phyloP scores from a whole-genome alignment of 805 yeast genomes.

The Hanseniaspora guilliermondii region DNA sequence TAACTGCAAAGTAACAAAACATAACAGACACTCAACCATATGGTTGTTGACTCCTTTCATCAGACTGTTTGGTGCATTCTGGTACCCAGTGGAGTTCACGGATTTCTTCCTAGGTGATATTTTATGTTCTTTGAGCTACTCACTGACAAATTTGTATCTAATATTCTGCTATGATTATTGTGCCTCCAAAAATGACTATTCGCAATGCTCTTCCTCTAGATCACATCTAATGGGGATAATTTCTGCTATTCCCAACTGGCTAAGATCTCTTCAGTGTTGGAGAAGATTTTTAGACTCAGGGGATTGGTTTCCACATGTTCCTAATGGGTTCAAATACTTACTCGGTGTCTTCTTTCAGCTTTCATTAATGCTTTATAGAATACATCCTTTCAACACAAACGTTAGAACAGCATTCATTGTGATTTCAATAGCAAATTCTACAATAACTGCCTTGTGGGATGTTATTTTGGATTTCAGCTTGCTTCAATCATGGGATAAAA shows the following conservation, averaged over 20 bases:
- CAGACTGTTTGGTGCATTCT: conserved; percentile 67
- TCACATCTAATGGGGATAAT: conserved; percentile 75
- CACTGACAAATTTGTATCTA: conserved; percentile 72
- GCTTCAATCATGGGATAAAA: conserved; percentile 46
- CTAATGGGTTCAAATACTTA: conserved; percentile 70
- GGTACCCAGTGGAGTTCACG: conserved; percentile 87
- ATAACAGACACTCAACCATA: conserved; percentile 7
- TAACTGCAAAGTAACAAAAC: background rate
- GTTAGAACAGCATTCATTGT: conserved; percentile 41
- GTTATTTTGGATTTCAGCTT: conserved; percentile 92
- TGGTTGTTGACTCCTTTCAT: conserved; percentile 67
- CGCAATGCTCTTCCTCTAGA: conserved; percentile 58
- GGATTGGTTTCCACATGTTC: conserved; percentile 91
- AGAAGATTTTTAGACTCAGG: conserved; percentile 88
- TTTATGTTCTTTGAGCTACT: conserved; percentile 74
- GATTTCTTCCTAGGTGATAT: conserved; percentile 92
- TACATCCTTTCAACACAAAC: conserved; percentile 32
- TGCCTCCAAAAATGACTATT: conserved; percentile 31
- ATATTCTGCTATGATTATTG: conserved; percentile 68
- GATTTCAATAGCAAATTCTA: conserved; percentile 62
- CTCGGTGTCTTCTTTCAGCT: conserved; percentile 57
- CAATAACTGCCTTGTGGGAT: conserved; percentile 72
- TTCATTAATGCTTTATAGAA: conserved; percentile 62
- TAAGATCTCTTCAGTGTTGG: conserved; percentile 83
- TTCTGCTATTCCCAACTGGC: conserved; percentile 70